Percentiles rank a stretch among this genome's conserved stretches.
Conservation (phyloP, 345 rosid genomes). For the Citrus inodora region DNA sequence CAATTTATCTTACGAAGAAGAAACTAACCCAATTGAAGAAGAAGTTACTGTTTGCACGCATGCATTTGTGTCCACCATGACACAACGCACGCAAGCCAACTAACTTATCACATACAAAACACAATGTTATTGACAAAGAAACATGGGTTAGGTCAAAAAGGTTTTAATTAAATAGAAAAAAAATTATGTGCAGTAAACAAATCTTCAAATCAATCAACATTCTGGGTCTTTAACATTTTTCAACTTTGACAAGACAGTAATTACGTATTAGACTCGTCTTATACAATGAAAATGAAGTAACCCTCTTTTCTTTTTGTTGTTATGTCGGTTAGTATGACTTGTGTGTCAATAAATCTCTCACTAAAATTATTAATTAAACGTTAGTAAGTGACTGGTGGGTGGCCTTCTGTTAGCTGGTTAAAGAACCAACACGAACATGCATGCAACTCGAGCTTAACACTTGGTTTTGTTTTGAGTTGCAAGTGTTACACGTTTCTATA, state of each 20-base stretch:
- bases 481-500: conserved; percentile 12
- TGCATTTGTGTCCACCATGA: background rate
- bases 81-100: too few relatives aligned
- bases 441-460: conserved; percentile 18
- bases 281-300: background rate
- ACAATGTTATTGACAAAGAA: too few relatives aligned
- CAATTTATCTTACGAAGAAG: background rate
- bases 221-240: too few relatives aligned
- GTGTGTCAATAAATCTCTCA: background rate
- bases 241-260: background rate
- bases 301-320: background rate
- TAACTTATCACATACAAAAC: too few relatives aligned
- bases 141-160: too few relatives aligned
- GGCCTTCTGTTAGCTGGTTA: background rate
- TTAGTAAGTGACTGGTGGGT: background rate
- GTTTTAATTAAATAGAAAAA: too few relatives aligned
- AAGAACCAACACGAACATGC: background rate
- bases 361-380: background rate
- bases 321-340: conserved; percentile 12
- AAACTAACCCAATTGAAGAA: background rate
- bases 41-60: background rate
- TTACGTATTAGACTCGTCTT: conserved; percentile 45
- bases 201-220: too few relatives aligned
- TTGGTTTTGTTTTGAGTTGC: conserved; percentile 10
- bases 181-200: too few relatives aligned